Conservation (phyloP, 2,329 filamentous ascomycete species). For the Cordyceps javanica region DNA sequence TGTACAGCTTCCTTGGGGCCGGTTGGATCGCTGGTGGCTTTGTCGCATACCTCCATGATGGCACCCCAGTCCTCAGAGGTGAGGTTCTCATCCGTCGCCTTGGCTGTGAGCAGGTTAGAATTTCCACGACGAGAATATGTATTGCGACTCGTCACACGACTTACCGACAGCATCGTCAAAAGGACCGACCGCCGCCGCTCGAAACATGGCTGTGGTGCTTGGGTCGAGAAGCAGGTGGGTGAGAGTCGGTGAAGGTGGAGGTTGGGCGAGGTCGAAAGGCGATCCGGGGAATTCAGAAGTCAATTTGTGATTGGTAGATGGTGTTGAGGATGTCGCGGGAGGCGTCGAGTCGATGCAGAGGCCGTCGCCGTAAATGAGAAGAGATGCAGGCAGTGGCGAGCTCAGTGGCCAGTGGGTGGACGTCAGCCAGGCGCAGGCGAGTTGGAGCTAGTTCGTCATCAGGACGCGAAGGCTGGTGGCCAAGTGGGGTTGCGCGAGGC, state of each 20-base stretch:
- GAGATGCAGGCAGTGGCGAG: slow-evolving; percentile 13
- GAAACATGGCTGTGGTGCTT: slow-evolving; percentile 44
- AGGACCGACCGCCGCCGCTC: slow-evolving; percentile 50
- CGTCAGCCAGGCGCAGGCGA: slow-evolving; percentile 8
- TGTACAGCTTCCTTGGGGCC: slow-evolving; percentile 78
- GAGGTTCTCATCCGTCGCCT: slow-evolving; percentile 95
- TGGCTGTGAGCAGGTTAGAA: slow-evolving; percentile 36
- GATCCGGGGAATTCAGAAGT: neutral
- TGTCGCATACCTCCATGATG: slow-evolving; percentile 59
- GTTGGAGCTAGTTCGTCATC: slow-evolving; percentile 13
- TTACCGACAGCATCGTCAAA: slow-evolving; percentile 56
- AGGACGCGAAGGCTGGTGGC: slow-evolving; percentile 11
- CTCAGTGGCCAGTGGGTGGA: slow-evolving; percentile 5
- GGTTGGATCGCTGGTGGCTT: slow-evolving; percentile 47
- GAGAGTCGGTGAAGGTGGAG: neutral
- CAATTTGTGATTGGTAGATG: neutral
- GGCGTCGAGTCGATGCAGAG: neutral
- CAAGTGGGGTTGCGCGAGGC: slow-evolving; percentile 4
- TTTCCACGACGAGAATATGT: slow-evolving; percentile 1
- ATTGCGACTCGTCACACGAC: slow-evolving; percentile 21
- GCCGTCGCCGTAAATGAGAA: neutral
- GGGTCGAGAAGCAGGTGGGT: slow-evolving; percentile 7
- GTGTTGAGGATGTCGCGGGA: neutral
- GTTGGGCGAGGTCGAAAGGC: neutral
- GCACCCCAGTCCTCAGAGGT: slow-evolving; percentile 70